phyloP scores from a whole-genome alignment of 2,329 filamentous ascomycete species.

The Colletotrichum eremochloae region DNA sequence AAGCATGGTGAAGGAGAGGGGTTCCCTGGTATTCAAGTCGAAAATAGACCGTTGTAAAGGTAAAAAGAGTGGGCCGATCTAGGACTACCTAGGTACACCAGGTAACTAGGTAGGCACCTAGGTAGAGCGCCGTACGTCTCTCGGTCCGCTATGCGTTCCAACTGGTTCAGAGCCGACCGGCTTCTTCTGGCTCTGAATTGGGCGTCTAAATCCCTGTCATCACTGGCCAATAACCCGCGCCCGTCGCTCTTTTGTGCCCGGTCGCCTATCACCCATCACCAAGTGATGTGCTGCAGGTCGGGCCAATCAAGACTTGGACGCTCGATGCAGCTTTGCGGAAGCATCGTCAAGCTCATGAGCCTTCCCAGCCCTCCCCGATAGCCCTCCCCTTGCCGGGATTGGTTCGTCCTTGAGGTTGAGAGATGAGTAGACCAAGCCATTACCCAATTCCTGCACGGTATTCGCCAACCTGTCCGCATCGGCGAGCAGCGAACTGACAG shows the following conservation, averaged over 20 bases:
- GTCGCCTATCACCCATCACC: conserved; percentile 42
- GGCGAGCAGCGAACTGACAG: conserved; percentile 30
- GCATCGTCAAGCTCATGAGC: conserved; percentile 36
- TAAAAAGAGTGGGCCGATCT: conserved; percentile 9
- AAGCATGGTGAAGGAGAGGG: conserved; percentile 42
- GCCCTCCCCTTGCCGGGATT: conserved; percentile 17
- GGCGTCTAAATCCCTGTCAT: conserved; percentile 41
- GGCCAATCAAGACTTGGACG: conserved; percentile 29
- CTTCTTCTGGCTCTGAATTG: conserved; percentile 20
- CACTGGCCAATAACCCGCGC: conserved; percentile 32
- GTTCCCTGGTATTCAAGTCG: conserved; percentile 19
- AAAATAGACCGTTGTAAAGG: conserved; percentile 30
- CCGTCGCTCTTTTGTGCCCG: conserved; percentile 26
- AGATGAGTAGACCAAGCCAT: conserved; percentile 34
- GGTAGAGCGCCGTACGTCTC: conserved; percentile 24
- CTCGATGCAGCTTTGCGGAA: conserved; percentile 33
- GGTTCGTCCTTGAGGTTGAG: conserved; percentile 5
- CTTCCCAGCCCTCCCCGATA: conserved; percentile 30
- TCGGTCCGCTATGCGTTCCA: conserved; percentile 10
- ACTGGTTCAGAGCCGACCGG: conserved; percentile 18
- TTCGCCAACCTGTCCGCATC: conserved; percentile 37
- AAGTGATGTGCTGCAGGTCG: conserved; percentile 34
- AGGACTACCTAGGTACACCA: conserved; percentile 7
- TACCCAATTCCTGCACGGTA: conserved; percentile 24
- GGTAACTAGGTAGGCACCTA: too few relatives aligned